Base-by-base conservation (phyloP, 2,329 filamentous ascomycete species). In the Shiraia sp. region DNA sequence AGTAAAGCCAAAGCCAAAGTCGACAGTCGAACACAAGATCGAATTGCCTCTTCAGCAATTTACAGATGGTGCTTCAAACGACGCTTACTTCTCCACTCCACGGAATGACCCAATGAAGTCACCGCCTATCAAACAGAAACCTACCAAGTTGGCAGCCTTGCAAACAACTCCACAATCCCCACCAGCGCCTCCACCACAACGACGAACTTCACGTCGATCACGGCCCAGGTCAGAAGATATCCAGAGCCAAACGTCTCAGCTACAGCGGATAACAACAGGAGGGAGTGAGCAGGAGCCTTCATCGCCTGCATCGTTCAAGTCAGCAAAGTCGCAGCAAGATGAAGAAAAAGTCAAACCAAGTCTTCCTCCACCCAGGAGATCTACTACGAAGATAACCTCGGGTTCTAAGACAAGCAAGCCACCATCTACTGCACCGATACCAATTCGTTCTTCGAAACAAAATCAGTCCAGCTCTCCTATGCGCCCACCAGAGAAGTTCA, bases 341-440 rank as follows among this genome's bases (percentile, higher is more conserved):
- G 51, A 57, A 2, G 53, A 55, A 23, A 68, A 59, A 16, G 32
- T 38, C 14, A 70, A 64, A 37, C 68, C 67, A 13, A 42, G 29
- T 10, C 32, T 69, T 3, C 67, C 69, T 28, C 68, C 68, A n/a
- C 66, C 68, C 16, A 63, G 67, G 17, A 61, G 69, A 26, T 64
- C 61, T 2, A 51, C 48, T 4, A 47, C 51, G 6, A 54, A 53
- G 22, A 17, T 36, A 8, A 50, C 54, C 6, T 25, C 45, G 6
- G 36, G 29, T 5, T 43, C 46, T 2, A 25, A 40, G 23, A 23
- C 43, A 15, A 35, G 31, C 17, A 50, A 46, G 13, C 29, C 42
- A 4, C 49, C 46, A 13, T 37, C 63, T 42, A 43, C 51, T 14
- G 45, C 54, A 10, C 48, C 56, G 32, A 32, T 53, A 53, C 49